Evolutionary conservation across 106 monocot genomes (phyloP), one percentile per base, ranked within the genome.

Genomic region (Chionographis japonica): DNA sequence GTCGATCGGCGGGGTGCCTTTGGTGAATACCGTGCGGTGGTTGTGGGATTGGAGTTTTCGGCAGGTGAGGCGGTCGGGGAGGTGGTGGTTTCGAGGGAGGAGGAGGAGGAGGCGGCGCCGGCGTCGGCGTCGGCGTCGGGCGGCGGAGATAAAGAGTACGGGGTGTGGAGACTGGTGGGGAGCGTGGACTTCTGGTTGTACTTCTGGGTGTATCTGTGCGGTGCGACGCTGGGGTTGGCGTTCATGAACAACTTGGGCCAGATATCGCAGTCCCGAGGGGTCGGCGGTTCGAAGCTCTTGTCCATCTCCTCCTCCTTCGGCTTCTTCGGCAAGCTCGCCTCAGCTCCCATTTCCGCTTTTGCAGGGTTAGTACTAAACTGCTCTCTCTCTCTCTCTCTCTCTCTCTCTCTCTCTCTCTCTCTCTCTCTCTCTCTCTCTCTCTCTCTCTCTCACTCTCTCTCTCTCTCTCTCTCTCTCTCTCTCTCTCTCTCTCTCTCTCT

Each of bases 181-280:
- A 58, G 52, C 39, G n/a, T 68, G 2, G 68, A 68, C 7, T 76
- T 76, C 27, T 76, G 68, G 76, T 4, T 69, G n/a, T 69, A 63
- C 54, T 76, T 54, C 61, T 54, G 54, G 6, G 62, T 9, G 2
- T 76, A 76, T 52, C 41, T 76, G 16, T 55, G 42, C 19, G 69
- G 76, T 14, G 56, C 62, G 6, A 76, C 69, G 3, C 14, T 76
- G 13, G 69, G 62, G 12, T 19, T 62, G 50, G 70, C 65, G 16
- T 77, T 41, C 77, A 11, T 62, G 46, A 77, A 77, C 51, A 77
- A 77, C 57, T 27, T 77, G 20, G 70, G 70, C 4, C 71, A 77
- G 38, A 67, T 74, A 3, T 40, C 43, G 4, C 38, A 65, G 65
- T 70, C 62, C 10, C 70, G 63, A 11, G 76, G 76, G 8, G 4